Evolutionary conservation across 768 basidiomycete genomes (phyloP).

Genomic region (Pleurotus citrinopileatus): DNA sequence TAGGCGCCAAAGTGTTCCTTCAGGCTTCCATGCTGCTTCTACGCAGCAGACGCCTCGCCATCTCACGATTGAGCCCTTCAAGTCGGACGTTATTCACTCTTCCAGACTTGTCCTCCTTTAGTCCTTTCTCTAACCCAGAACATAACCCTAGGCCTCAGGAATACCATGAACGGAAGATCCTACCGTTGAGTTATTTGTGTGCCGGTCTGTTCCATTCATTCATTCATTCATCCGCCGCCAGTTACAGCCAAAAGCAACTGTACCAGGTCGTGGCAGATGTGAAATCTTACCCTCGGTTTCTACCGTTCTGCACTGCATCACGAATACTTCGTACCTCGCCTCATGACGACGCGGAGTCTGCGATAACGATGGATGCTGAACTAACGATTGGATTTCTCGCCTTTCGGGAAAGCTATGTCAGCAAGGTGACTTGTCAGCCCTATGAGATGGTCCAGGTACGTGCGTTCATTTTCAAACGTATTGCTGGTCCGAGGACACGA

Average conservation of each 20-base stretch:
- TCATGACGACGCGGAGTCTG: slow-evolving; percentile 18
- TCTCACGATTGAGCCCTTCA: background rate
- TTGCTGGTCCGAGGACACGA: slow-evolving; percentile 7
- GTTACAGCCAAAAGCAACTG: slow-evolving; percentile 75
- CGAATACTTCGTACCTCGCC: slow-evolving; percentile 48
- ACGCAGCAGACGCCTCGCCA: background rate
- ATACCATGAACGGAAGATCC: slow-evolving; percentile 81
- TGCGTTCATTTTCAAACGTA: slow-evolving; percentile 12
- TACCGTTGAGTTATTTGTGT: slow-evolving; percentile 65
- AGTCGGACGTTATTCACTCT: slow-evolving; percentile 45
- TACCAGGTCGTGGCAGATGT: slow-evolving; percentile 89
- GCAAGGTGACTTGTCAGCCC: slow-evolving; percentile 78
- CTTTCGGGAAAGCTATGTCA: slow-evolving; percentile 85
- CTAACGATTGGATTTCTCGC: slow-evolving; percentile 85
- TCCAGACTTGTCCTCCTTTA: slow-evolving; percentile 44
- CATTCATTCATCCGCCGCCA: slow-evolving; percentile 25
- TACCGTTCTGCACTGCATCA: slow-evolving; percentile 85
- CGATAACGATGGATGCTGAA: slow-evolving; percentile 72
- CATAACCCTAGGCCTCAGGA: slow-evolving; percentile 47
- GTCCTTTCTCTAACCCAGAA: slow-evolving; percentile 22
- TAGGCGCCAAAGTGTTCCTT: slow-evolving; percentile 1
- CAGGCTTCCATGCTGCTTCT: background rate
- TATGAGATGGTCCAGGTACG: slow-evolving; percentile 77
- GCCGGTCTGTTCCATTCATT: background rate
- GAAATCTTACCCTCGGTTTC: slow-evolving; percentile 77